phyloP scores from a whole-genome alignment of 306 rosid species.

The Ammopiptanthus mongolicus region DNA sequence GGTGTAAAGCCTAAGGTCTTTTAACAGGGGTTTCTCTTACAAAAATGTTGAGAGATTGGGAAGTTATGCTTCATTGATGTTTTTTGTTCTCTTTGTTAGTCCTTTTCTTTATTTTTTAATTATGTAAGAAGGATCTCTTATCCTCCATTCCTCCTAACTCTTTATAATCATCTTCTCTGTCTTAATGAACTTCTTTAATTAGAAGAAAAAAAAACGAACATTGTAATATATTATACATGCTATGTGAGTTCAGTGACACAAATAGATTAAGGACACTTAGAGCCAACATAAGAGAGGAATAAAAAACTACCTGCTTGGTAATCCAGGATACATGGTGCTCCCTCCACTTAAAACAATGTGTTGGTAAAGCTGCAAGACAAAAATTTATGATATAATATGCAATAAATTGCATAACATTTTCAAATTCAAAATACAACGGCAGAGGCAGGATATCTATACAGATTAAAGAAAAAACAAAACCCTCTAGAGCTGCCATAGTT shows the following conservation, averaged over 20 bases:
- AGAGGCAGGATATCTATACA: background rate
- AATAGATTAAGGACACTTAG: slow-evolving; percentile 4
- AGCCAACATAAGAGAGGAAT: slow-evolving; percentile 28
- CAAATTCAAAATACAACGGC: slow-evolving; percentile 22
- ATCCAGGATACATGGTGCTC: slow-evolving; percentile 99
- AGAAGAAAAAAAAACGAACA: no score
- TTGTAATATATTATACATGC: background rate
- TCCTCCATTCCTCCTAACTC: background rate
- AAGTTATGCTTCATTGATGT: background rate
- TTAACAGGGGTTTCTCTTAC: background rate
- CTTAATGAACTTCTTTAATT: no score
- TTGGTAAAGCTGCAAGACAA: slow-evolving; percentile 84
- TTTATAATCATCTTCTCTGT: background rate
- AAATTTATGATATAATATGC: slow-evolving; percentile 7
- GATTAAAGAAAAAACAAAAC: background rate
- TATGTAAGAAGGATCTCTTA: background rate
- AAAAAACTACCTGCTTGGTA: slow-evolving; percentile 87
- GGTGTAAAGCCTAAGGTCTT: background rate
- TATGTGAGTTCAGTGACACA: background rate
- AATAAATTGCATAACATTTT: slow-evolving; percentile 15
- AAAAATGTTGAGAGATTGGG: background rate
- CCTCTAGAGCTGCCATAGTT: background rate
- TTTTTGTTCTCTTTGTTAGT: background rate
- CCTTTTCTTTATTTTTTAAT: no score
- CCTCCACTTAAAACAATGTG: slow-evolving; percentile 99